Base-by-base conservation (phyloP, 2,329 filamentous ascomycete species). In the Thermoascus crustaceus region DNA sequence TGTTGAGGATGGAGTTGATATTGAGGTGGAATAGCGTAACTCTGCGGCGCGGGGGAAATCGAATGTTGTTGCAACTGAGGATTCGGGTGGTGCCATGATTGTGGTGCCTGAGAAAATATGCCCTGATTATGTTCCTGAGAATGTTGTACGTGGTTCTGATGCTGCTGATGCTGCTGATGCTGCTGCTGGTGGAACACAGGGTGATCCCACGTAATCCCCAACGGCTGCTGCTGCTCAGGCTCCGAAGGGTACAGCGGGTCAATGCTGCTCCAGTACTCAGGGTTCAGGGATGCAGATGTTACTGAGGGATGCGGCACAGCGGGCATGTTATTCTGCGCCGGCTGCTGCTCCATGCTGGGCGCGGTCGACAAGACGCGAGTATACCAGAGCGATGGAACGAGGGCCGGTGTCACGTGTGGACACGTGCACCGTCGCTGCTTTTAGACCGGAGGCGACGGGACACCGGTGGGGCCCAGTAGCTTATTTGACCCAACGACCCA, bases 241-340 rank as follows among this genome's bases (percentile, higher is more conserved):
- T 22, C 29, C 7, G 43, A 30, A 4, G 41, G 18, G 37, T 59
- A 64, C 23, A 62, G 36, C 5, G 53, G 33, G 30, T 59, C 59
- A 32, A 63, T 48, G 9, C 41, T 49, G 37, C 48, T 50, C 61
- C 61, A 65, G 41, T 57, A 64, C n/a, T 61, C 60, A 7, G 52
- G 34, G 11, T 50, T 45, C 10, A 61, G 43, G 14, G 49, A 43
- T 20, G 41, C 43, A 16, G 53, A 43, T 22, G 49, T 43, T 40
- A 54, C 50, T 34, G 53, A 35, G 18, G 45, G 44, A 43, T 50
- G 48, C 18, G 49, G 47, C 40, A 56, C 35, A 26, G 54, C 50
- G 31, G 52, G 49, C 42, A 56, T 46, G 20, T 50, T 40, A 35
- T 49, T 53, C 30, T 54, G 49, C 19, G 52, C 42, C 25, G 55